phyloP scores from a whole-genome alignment of 495 filamentous ascomycete genomes.

The Penicillium ucsense region DNA sequence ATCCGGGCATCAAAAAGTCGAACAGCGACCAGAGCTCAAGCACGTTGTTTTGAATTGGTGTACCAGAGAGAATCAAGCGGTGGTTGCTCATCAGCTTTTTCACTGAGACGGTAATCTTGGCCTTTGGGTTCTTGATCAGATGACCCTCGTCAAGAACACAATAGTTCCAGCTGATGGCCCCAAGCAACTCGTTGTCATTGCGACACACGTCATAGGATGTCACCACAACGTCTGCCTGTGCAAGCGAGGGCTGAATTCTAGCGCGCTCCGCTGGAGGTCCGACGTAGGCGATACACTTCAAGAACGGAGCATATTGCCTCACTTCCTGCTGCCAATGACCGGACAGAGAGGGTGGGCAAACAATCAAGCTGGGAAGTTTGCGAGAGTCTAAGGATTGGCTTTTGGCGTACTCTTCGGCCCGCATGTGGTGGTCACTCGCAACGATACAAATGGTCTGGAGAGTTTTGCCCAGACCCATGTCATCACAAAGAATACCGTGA shows the following conservation, averaged over 20 bases:
- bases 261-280: slow-evolving; percentile 74
- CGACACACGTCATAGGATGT: slow-evolving; percentile 96
- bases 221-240: slow-evolving; percentile 79
- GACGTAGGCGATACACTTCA: slow-evolving; percentile 79
- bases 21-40: slow-evolving; percentile 98
- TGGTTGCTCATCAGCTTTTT: slow-evolving; percentile 85
- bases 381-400: slow-evolving; percentile 67
- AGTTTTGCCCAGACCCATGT: slow-evolving; percentile 98
- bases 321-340: slow-evolving; percentile 99
- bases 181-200: slow-evolving; percentile 82
- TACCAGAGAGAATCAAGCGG: slow-evolving; percentile 90
- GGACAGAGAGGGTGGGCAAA: slow-evolving; percentile 94
- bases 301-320: slow-evolving; percentile 86
- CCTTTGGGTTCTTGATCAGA: slow-evolving; percentile 95
- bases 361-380: slow-evolving; percentile 80
- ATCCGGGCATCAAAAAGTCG: slow-evolving; percentile 98
- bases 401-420: slow-evolving; percentile 78
- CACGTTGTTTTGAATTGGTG: slow-evolving; percentile 97
- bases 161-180: slow-evolving; percentile 87
- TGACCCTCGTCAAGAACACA: slow-evolving; percentile 95
- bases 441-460: slow-evolving; percentile 96
- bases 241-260: slow-evolving; percentile 54
- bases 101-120: slow-evolving; percentile 84
- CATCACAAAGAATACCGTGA: slow-evolving; percentile 96
- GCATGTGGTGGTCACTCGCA: slow-evolving; percentile 89